phyloP scores from a whole-genome alignment of 2,329 filamentous ascomycete species.

The Fusarium sp. region DNA sequence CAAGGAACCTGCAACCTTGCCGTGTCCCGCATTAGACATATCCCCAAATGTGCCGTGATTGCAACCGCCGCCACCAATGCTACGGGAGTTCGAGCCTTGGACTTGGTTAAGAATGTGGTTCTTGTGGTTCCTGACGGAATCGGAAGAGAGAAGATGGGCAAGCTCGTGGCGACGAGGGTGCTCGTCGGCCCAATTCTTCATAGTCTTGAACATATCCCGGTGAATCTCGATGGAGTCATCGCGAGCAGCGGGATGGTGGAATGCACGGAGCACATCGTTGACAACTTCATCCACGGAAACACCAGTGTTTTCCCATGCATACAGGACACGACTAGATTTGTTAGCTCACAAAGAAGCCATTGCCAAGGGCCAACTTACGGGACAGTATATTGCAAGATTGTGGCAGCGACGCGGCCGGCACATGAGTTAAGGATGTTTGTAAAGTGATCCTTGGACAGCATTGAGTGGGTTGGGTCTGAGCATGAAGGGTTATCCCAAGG shows the following conservation, averaged over 20 bases:
- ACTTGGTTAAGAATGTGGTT: constrained; percentile 73
- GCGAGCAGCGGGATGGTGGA: constrained; percentile 90
- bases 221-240: constrained; percentile 83
- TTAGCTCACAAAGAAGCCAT: constrained; percentile 2
- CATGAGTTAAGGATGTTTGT: constrained; percentile 82
- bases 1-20: constrained; percentile 68
- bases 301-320: constrained; percentile 90
- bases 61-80: constrained; percentile 48
- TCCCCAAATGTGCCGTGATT: constrained; percentile 58
- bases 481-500: constrained; percentile 81
- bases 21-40: constrained; percentile 62
- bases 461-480: constrained; percentile 83
- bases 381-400: constrained; percentile 85
- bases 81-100: constrained; percentile 20
- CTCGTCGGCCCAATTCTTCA: constrained; percentile 82
- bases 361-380: constrained; percentile 63
- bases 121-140: constrained; percentile 83
- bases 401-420: constrained; percentile 77
- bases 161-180: constrained; percentile 74
- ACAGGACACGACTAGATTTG: constrained; percentile 74
- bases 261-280: constrained; percentile 81
- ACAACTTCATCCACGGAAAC: constrained; percentile 86
- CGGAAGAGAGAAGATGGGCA: constrained; percentile 80
- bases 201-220: constrained; percentile 86
- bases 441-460: constrained; percentile 87